A percentile compares a stretch with the other conserved stretches of the same genome.
Evolutionary conservation across 257 asterid species (phyloP).

Genomic region (Gentiana dahurica): DNA sequence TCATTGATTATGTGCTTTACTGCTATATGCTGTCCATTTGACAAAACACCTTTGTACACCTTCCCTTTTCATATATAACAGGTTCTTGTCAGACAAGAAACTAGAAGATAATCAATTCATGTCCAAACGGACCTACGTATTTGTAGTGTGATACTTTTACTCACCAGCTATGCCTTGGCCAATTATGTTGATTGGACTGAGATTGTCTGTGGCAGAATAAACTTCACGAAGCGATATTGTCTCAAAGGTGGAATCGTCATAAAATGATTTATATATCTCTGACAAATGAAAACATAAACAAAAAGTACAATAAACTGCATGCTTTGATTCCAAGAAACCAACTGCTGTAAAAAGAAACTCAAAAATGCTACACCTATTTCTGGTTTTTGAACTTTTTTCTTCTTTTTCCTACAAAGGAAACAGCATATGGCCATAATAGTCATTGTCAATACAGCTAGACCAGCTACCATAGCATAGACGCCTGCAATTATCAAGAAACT

Average conservation of each 20-base stretch:
- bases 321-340: not conserved
- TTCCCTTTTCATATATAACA: constrained; percentile 32
- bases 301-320: not conserved
- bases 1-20: constrained; percentile 72
- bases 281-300: constrained; percentile 7
- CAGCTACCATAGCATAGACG: constrained; percentile 30
- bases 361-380: constrained; percentile 20
- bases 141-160: not conserved
- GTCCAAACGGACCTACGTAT: too few relatives aligned
- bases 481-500: constrained; percentile 23
- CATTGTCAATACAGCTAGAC: constrained; percentile 24
- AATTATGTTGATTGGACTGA: constrained; percentile 54
- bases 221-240: constrained; percentile 41
- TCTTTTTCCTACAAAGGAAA: constrained; percentile 20
- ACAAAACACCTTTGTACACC: constrained; percentile 54
- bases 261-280: constrained; percentile 17
- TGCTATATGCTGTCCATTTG: constrained; percentile 41
- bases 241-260: constrained; percentile 25
- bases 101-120: too few relatives aligned
- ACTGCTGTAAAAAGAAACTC: not conserved
- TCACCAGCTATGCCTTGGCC: constrained; percentile 85
- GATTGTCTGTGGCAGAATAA: constrained; percentile 43
- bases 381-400: constrained; percentile 15
- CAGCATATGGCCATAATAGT: constrained; percentile 13
- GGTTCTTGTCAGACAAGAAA: not conserved